Base-by-base conservation (phyloP, 192 early-diverging fungal genomes). In the Coemansia biformis region DNA sequence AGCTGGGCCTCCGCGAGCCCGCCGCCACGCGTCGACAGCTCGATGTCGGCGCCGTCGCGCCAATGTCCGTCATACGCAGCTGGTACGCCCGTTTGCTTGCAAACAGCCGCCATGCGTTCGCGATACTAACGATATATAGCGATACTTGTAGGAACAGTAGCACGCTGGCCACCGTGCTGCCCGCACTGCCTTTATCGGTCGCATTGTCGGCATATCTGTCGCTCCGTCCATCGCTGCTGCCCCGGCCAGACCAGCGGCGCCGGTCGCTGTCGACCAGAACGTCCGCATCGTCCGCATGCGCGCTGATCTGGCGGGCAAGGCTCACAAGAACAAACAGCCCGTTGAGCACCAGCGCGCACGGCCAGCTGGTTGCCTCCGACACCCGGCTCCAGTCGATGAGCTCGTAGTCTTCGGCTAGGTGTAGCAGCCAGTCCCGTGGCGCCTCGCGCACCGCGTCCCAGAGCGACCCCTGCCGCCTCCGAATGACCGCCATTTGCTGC, bases 351-450 rank as follows among this genome's bases (percentile, higher is more conserved):
- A 75, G 51, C 15, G 64, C 72, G 36, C 57, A 64, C 1, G 72
- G 72, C 72, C 72, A 75, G 47, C 72, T 75, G 1, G 66, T 68
- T 4, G 72, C 61, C 43, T 75, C 65, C 0, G 72, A 59, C 8
- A 67, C 31, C 12, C 38, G 48, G 54, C 49, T 69, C 72, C 72
- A 75, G 57, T 75, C 65, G 12, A 75, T 46, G 17, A 75, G 48
- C 47, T 75, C 66, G 47, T 75, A 75, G 53, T 75, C 66, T 22
- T 75, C 72, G 9, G 52, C 40, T 34, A 68, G 38, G 19, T 63
- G 53, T 35, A 68, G 38, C 31, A 69, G 41, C 66, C 66, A 68
- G 57, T 75, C 72, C 17, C 66, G 65, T 15, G 66, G 58, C 16
- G 51, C 50, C 23, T 72, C 68, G 43, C 56, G 61, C 10, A 72